Percentiles rank a stretch among this genome's conserved stretches.
Evolutionary conservation across 331 rosid genomes (phyloP).

Genomic region (Cydonia oblonga): DNA sequence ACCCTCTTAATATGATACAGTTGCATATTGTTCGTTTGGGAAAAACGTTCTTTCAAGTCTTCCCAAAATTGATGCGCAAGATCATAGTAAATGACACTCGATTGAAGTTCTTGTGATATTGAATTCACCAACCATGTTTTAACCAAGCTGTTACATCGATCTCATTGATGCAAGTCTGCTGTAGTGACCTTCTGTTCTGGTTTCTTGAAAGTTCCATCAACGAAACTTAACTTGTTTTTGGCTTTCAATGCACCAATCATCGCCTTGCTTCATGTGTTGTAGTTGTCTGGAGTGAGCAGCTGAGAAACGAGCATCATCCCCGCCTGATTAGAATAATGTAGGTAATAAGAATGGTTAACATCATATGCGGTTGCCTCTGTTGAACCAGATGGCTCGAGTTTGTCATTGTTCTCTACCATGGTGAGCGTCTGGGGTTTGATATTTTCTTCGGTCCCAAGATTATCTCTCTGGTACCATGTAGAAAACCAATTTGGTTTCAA

Average conservation of each 20-base stretch:
- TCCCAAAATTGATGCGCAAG: neutral
- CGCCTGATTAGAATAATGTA: neutral
- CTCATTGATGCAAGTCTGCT: no score
- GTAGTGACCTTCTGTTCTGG: no score
- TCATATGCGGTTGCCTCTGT: neutral
- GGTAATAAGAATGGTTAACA: neutral
- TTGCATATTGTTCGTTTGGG: neutral
- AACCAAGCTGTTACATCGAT: no score
- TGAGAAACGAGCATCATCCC: neutral
- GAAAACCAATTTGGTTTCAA: no score
- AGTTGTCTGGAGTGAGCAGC: neutral
- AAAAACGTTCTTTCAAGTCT: neutral
- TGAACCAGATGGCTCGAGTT: neutral
- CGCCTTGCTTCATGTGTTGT: neutral
- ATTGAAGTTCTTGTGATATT: no score
- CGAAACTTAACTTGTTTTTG: no score
- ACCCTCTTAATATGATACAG: no score
- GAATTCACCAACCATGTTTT: no score
- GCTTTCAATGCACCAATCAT: neutral
- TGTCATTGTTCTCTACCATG: no score
- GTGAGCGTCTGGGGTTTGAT: neutral
- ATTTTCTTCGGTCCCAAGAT: no score
- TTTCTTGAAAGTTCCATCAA: no score
- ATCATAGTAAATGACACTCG: neutral
- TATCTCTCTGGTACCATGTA: neutral